Conservation (phyloP, 2,329 filamentous ascomycete species). For the Zasmidium angulare region DNA sequence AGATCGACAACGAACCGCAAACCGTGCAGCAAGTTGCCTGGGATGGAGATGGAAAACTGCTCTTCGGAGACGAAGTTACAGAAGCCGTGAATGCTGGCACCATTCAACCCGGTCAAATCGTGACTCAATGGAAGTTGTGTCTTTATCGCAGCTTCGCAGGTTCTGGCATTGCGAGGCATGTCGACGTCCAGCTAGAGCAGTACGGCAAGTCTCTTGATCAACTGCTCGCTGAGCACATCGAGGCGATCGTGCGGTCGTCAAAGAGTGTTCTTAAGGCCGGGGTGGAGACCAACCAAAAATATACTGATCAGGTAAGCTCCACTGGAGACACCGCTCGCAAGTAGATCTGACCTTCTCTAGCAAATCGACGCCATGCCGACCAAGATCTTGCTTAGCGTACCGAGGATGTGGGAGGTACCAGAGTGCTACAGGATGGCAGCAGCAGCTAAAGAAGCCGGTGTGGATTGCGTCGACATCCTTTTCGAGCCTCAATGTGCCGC, state of each 20-base stretch:
- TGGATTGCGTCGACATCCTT: neutral
- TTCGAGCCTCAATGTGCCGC: neutral
- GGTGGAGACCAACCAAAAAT: too few species aligned
- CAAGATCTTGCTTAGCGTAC: neutral
- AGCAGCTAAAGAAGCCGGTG: neutral
- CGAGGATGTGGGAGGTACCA: neutral
- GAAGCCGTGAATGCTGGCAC: neutral
- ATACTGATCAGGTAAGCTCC: too few species aligned
- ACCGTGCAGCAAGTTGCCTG: neutral
- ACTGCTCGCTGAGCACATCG: neutral
- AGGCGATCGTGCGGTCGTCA: neutral
- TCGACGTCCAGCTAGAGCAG: neutral
- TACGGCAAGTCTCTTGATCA: neutral
- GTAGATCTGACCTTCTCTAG: neutral
- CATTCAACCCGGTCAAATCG: neutral
- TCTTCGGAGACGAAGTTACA: neutral
- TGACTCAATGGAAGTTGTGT: neutral
- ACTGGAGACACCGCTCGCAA: too few species aligned
- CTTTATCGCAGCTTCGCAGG: neutral
- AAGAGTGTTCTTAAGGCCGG: neutral
- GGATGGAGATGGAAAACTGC: neutral
- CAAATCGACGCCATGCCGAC: neutral
- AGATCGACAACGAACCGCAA: neutral
- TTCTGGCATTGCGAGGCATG: neutral
- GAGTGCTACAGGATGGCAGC: neutral